These are phyloP conservation scores for Sanguinoderma infundibulare DNA, from an alignment of 1,284 basidiomycete genomes.

Conservation along the genomic window DNA sequence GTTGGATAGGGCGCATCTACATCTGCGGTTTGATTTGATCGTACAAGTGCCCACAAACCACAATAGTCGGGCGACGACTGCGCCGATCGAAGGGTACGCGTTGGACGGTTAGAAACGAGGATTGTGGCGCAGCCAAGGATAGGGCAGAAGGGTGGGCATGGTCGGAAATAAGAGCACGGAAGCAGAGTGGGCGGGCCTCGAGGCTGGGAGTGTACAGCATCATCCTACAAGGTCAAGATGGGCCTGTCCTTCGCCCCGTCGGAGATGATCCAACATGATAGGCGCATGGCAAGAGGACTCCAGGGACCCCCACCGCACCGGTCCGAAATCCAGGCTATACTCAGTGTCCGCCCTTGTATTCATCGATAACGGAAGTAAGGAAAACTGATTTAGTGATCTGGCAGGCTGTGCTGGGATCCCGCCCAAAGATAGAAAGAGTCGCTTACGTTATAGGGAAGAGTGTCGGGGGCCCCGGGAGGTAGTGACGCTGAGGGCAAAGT, in stretches of 20 bases:
- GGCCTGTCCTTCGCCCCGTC: constrained; percentile 13
- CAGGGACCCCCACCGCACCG: background rate
- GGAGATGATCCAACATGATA: constrained; percentile 21
- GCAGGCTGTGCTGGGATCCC: background rate
- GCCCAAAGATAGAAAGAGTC: background rate
- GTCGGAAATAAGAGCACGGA: constrained; percentile 2
- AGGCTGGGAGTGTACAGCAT: constrained; percentile 21
- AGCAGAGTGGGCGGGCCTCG: constrained; percentile 6
- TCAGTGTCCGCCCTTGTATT: too few species aligned
- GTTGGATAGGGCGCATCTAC: constrained; percentile 18
- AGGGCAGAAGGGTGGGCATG: background rate
- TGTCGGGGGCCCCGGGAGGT: background rate
- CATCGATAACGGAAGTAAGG: background rate
- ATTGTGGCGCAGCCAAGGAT: background rate
- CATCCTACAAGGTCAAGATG: constrained; percentile 19
- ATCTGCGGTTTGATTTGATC: constrained; percentile 8
- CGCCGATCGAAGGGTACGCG: background rate
- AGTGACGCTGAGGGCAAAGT: background rate
- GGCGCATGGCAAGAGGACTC: constrained; percentile 16
- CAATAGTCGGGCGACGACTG: background rate
- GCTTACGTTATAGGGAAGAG: background rate
- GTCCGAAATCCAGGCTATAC: too few species aligned
- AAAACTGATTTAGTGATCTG: background rate
- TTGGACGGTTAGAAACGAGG: background rate
- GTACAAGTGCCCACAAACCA: background rate